Evolutionary conservation across 768 basidiomycete genomes (phyloP), one percentile per base, ranked within the genome.

Genomic region (Cystobasidium ongulense): DNA sequence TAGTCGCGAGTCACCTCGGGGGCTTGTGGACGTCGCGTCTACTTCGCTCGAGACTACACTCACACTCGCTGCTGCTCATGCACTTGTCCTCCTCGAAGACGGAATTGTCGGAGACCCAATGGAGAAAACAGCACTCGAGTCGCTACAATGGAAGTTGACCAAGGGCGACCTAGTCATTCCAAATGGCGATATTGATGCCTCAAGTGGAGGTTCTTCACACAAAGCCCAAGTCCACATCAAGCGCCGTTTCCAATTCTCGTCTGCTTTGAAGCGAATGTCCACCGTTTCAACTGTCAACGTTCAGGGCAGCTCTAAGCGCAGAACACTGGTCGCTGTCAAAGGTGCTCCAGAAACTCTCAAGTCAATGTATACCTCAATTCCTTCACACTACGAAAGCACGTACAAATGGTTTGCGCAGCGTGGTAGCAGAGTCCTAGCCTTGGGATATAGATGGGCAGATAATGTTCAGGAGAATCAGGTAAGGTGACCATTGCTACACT

Each of bases 341-440:
- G 96, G 96, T 63, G 96, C 96, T 0, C 96, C 96, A 0, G 96
- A 99, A 82, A 97, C 94, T 1, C 90, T 99, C 80, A 93, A 90
- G 81, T 81, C 81, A 21, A 97, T 98, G 92, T 86, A 94, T 62
- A 83, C 81, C 13, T 74, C 78, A 1, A 85, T 95, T 0, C 96
- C 96, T 0, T 83, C 84, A 0, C 83, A 86, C 70, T 98, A 99
- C 77, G 95, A 99, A 77, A 89, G 91, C 74, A 95, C 92, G 1
- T 99, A 89, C 82, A 95, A 98, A 79, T 90, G 87, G 85, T 99
- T 88, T 80, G 97, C 92, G 1, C 85, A 94, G 75, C 86, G 91
- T 75, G 96, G 96, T 13, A 93, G 91, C 76, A 87, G 96, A 41
- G 96, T 99, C 17, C 83, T 98, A 68, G 95, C 96, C 3, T 84